Conservation (phyloP, 2,329 filamentous ascomycete genomes). For the Alternaria metachromatica region DNA sequence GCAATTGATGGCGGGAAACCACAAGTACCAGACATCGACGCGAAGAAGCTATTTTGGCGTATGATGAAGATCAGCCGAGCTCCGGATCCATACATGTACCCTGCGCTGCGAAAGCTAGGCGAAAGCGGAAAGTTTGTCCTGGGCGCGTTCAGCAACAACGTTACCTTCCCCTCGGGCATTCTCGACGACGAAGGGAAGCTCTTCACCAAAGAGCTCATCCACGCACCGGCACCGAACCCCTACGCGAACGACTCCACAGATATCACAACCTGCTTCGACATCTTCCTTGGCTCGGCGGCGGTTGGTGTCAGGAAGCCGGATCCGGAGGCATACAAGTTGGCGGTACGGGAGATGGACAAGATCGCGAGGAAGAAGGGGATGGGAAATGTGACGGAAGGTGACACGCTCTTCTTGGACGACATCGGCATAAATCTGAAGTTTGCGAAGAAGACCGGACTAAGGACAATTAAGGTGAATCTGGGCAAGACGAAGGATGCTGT, state of each 20-base stretch:
- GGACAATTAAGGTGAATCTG: conserved; percentile 83
- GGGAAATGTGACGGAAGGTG: conserved; percentile 63
- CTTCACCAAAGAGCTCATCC: conserved; percentile 46
- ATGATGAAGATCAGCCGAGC: conserved; percentile 81
- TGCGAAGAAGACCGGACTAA: conserved; percentile 75
- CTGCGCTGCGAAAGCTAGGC: conserved; percentile 74
- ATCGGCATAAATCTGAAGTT: conserved; percentile 92
- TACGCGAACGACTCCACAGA: conserved; percentile 51
- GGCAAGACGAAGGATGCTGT: conserved; percentile 83
- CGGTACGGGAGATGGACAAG: conserved; percentile 70
- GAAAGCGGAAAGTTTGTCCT: conserved; percentile 55
- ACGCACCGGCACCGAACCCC: conserved; percentile 25
- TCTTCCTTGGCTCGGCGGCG: conserved; percentile 87
- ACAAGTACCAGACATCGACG: conserved; percentile 75
- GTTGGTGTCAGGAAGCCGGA: conserved; percentile 89
- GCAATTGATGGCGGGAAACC: conserved; percentile 51
- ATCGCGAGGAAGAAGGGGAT: conserved; percentile 64
- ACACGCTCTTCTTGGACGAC: conserved; percentile 89
- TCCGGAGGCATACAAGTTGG: conserved; percentile 77
- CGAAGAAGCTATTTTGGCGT: conserved; percentile 80
- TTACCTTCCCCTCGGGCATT: conserved; percentile 81
- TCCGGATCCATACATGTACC: conserved; percentile 87
- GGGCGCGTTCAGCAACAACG: conserved; percentile 87
- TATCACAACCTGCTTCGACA: conserved; percentile 75
- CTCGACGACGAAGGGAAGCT: conserved; percentile 62